These are phyloP conservation scores for Trypanosoma scelopori DNA, from an alignment of 208 protist genomes.

Conservation along the genomic window DNA sequence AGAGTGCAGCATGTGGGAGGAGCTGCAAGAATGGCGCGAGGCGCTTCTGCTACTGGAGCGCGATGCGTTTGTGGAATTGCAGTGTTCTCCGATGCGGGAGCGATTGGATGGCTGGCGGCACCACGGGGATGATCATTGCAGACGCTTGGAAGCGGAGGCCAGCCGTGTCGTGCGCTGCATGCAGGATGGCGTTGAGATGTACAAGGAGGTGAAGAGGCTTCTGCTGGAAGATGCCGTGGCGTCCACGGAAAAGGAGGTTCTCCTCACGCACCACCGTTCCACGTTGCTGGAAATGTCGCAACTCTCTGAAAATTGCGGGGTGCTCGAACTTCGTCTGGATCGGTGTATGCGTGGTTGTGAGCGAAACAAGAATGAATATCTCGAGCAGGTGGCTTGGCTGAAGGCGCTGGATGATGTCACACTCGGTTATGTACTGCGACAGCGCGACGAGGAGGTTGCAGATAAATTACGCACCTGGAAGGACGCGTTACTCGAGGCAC, in stretches of 20 bases:
- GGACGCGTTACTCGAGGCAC: conserved; percentile 13
- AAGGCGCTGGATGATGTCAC: conserved; percentile 25
- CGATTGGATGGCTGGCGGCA: not conserved
- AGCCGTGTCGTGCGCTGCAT: not conserved
- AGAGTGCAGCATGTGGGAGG: conserved; percentile 18
- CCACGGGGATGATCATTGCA: not conserved
- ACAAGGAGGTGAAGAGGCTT: conserved; percentile 8
- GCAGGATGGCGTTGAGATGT: not conserved
- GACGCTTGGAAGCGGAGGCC: not conserved
- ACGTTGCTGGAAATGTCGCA: conserved; percentile 4
- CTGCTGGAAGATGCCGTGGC: conserved; percentile 3
- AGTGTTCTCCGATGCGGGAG: not conserved
- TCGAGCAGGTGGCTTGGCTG: not conserved
- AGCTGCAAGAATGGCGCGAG: conserved; percentile 6
- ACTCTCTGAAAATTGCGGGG: conserved; percentile 10
- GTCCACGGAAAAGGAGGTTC: not conserved
- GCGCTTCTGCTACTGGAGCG: conserved; percentile 17
- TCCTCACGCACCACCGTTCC: not conserved
- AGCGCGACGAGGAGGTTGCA: conserved; percentile 22
- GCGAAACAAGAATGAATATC: not conserved
- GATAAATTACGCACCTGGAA: conserved; percentile 22
- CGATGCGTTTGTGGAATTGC: conserved; percentile 10
- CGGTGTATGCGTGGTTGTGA: conserved; percentile 10
- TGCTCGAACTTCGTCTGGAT: conserved; percentile 3
- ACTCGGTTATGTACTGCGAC: conserved; percentile 17